Evolutionary conservation across 495 filamentous ascomycete genomes (phyloP), one percentile per base, ranked within the genome.

Genomic region (Trichoderma erinaceum): DNA sequence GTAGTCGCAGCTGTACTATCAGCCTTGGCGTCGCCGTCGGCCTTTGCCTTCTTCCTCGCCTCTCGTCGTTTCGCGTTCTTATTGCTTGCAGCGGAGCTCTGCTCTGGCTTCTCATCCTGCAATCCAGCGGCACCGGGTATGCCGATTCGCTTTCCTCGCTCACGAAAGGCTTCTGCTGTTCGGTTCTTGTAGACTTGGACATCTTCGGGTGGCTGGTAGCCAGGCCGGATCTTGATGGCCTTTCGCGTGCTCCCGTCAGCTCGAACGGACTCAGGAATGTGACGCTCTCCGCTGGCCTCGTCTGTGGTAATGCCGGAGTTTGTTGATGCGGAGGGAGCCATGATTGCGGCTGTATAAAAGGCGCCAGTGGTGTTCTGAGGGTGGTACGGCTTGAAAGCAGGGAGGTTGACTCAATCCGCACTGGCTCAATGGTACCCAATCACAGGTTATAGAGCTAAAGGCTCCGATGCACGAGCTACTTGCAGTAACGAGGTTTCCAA

Each of bases 41-140:
- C 85, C 73, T 93, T 95, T 21, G 92, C 92, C 79, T 90, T 93
- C 78, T 92, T 97, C 70, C 90, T 87, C 5, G 93, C 92, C 73
- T 96, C 94, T 69, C 90, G 86, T 65, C 93, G 84, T 78, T 97
- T 97, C n/a, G 93, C 91, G 76, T 97, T 98, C 76, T 98, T 99
- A 73, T 89, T 92, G 78, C 83, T 87, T 4, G 86, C 78, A 2
- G 84, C 71, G 1, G 83, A 79, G n/a, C 73, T 13, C 21, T 78
- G 76, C 52, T 81, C 79, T 3, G 70, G 73, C 63, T 84, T 79
- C 58, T 84, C 77, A 64, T 87, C 85, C 64, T 85, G 84, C 65
- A 87, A 75, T 0, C 80, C 79, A 67, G 91, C 91, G 21, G 93
- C 90, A 13, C 96, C 96, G 11, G 93, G 91, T 5, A 97, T 84